Evolutionary conservation across 2,329 filamentous ascomycete species (phyloP).

Genomic region (Ophiostoma tasmaniense): DNA sequence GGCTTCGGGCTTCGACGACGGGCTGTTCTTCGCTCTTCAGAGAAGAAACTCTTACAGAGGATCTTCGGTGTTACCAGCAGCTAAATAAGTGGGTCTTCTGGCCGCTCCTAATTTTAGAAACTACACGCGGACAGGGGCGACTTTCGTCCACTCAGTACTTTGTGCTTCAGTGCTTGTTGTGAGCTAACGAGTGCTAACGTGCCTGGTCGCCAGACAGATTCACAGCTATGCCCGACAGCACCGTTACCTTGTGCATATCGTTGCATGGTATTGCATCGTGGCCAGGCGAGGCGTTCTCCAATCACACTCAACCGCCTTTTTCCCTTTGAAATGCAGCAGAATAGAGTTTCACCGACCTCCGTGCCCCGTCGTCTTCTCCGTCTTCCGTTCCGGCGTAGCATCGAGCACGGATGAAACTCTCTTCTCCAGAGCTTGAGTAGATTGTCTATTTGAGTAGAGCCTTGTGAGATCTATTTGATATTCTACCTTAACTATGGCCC

Average conservation of each 20-base stretch:
- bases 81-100: conserved; percentile 7
- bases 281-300: background rate
- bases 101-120: conserved; percentile 17
- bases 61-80: background rate
- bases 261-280: background rate
- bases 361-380: background rate
- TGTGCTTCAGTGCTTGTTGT: no score
- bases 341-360: background rate
- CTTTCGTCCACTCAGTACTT: background rate
- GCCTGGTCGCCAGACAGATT: background rate
- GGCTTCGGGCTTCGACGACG: background rate
- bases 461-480: no score
- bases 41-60: no score
- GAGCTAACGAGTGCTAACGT: background rate
- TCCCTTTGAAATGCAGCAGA: background rate
- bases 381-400: background rate
- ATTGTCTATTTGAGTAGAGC: no score
- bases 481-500: no score
- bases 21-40: background rate
- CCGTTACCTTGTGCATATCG: background rate
- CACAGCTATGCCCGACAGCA: background rate
- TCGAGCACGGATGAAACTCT: conserved; percentile 2
- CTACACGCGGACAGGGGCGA: background rate
- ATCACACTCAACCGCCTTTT: no score
- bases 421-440: no score